Evolutionary conservation across 1,284 basidiomycete genomes (phyloP).

Genomic region (Somion occarium): DNA sequence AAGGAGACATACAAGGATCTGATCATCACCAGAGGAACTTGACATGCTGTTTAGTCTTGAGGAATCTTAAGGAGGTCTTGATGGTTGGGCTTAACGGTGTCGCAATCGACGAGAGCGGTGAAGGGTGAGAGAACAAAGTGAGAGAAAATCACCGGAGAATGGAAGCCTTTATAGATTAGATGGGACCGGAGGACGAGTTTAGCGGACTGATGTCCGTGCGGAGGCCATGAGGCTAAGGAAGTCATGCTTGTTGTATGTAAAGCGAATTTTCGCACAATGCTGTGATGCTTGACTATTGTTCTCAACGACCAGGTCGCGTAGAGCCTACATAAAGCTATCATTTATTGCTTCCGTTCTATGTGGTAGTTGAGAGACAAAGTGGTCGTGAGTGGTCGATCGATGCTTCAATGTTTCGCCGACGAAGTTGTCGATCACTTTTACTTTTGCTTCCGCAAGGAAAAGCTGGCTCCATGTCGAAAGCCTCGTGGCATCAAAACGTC

Average conservation of each 20-base stretch:
- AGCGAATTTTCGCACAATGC: neutral
- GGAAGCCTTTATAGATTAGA: slow-evolving; percentile 46
- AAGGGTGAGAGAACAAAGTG: slow-evolving; percentile 14
- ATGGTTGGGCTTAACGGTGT: slow-evolving; percentile 11
- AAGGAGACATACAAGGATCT: slow-evolving; percentile 11
- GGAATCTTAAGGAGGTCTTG: slow-evolving; percentile 12
- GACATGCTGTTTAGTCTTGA: slow-evolving; percentile 11
- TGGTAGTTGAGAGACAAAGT: no score
- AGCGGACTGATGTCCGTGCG: slow-evolving; percentile 26
- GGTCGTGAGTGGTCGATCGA: no score
- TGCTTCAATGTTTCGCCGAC: no score
- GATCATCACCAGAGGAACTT: slow-evolving; percentile 13
- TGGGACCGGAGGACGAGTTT: slow-evolving; percentile 15
- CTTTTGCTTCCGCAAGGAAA: neutral
- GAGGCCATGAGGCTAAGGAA: slow-evolving; percentile 41
- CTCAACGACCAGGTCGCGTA: neutral
- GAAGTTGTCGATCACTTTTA: no score
- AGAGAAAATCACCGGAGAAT: slow-evolving; percentile 13
- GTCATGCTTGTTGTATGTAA: slow-evolving; percentile 7
- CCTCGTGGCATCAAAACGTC: slow-evolving; percentile 21
- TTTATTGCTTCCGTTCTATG: no score
- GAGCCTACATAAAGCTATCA: no score
- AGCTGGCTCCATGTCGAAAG: slow-evolving; percentile 3
- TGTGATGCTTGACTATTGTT: neutral
- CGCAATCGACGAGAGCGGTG: slow-evolving; percentile 4